phyloP scores from a whole-genome alignment of 108 stramenopile species.

The Nitzschia sp. region DNA sequence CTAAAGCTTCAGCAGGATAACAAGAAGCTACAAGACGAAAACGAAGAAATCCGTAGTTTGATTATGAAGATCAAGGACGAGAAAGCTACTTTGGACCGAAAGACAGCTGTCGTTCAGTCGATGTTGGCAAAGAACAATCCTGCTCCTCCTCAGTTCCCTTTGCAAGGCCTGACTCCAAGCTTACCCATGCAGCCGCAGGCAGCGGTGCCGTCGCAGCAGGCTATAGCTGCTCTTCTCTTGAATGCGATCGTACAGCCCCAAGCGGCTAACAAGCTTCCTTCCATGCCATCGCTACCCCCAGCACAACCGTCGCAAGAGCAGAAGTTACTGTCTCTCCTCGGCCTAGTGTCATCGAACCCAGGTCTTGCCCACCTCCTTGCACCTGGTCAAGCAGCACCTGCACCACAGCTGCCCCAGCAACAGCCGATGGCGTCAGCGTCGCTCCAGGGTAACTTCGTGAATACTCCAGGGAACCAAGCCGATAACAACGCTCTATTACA shows the following conservation, averaged over 20 bases:
- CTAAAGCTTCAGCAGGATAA: conserved; percentile 14
- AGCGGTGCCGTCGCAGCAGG: not conserved
- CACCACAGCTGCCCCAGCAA: not conserved
- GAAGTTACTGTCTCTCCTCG: conserved; percentile 1
- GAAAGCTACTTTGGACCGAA: not conserved
- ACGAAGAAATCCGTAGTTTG: conserved; percentile 10
- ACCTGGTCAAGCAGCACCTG: not conserved
- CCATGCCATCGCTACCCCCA: not conserved
- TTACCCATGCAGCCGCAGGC: not conserved
- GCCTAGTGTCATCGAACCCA: not conserved
- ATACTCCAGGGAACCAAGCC: too few species aligned
- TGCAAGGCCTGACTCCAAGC: not conserved
- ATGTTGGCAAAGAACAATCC: not conserved
- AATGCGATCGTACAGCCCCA: not conserved
- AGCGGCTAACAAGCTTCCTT: not conserved
- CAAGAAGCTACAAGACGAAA: conserved; percentile 15
- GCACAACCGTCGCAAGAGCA: not conserved
- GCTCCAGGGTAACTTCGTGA: too few species aligned
- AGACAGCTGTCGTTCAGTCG: not conserved
- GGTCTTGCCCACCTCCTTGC: not conserved
- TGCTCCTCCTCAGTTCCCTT: not conserved
- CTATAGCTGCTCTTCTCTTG: not conserved
- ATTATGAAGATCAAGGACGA: conserved; percentile 6
- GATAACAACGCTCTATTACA: not conserved
- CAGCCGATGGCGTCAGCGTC: not conserved